Evolutionary conservation across 1,284 basidiomycete species (phyloP), one percentile per base, ranked within the genome.

Genomic region (Fomitiporia mediterranea): DNA sequence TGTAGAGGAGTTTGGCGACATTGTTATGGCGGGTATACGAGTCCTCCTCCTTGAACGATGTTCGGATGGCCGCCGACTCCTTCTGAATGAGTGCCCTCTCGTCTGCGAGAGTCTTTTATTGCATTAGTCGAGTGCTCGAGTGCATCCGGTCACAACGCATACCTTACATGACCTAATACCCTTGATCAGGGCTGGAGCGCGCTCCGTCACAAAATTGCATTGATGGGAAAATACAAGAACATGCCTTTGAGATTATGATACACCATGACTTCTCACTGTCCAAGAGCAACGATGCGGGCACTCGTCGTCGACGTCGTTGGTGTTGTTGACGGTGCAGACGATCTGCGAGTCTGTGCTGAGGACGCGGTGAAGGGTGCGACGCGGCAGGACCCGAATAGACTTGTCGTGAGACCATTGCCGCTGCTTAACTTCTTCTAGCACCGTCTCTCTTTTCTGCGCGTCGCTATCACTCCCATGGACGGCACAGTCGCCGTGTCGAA

Each of bases 1-100:
- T 99, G 76, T 99, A 99, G 61, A 99, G 85, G 21, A 99, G 82
- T 71, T 99, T 99, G 59, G 96, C 95, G 68, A 99, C 89, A 75
- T 97, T 98, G 79, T 98, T 94, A 72, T 98, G 91, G 56, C 95
- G 86, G 60, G 91, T 80, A 72, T 88, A 91, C 38, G 91, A 88
- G 75, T 96, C 93, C 70, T 99, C 97, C 69, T 98, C 95, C 63
- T 96, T 89, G 76, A 99, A 99, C 0, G 94, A 94, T 0, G 96
- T 96, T 58, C 97, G 84, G 65, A 99, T 98, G 19, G 95, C 93
- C 4, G 97, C 97, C 1, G 93, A 96, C 76, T 99, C 97, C 72
- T 98, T 96, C 70, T 98, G 93, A 67, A 99, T 98, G 64, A 99
- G 86, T 47, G 90, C 84, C 53, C 97, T 90, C 74, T 99, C 97